These are phyloP conservation scores for Protomyces macrosporus DNA, from an alignment of 1,139 yeast species.

Conservation along the genomic window DNA sequence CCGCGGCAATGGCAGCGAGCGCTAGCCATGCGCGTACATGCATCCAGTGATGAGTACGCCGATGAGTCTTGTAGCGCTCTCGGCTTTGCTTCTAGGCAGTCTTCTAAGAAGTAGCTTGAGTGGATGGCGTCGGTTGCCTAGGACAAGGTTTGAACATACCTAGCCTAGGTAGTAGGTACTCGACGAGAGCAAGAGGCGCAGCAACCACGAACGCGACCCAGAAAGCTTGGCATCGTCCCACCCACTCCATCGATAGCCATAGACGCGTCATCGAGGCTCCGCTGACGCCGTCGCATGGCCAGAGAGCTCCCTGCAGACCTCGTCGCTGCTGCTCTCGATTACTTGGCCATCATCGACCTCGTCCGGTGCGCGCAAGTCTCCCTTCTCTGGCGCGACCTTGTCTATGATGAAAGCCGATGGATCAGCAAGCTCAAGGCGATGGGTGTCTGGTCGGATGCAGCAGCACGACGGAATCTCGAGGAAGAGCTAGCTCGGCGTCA, in stretches of 20 bases:
- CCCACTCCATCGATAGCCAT: not conserved
- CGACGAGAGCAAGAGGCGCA: not conserved
- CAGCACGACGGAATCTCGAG: slow-evolving; percentile 29
- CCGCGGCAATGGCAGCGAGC: not conserved
- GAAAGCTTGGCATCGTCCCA: not conserved
- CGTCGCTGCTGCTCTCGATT: slow-evolving; percentile 25
- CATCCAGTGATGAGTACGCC: not conserved
- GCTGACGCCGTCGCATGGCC: not conserved
- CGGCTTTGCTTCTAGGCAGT: no score
- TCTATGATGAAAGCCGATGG: slow-evolving; percentile 48
- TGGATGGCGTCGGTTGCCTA: not conserved
- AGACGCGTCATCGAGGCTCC: not conserved
- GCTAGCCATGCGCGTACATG: not conserved
- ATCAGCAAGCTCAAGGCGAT: slow-evolving; percentile 46
- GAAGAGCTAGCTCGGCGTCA: slow-evolving; percentile 29
- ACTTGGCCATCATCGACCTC: slow-evolving; percentile 36
- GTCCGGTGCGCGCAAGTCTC: slow-evolving; percentile 38
- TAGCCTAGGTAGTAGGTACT: not conserved
- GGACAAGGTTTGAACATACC: not conserved
- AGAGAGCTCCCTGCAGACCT: slow-evolving; percentile 25
- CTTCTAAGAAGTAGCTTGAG: not conserved
- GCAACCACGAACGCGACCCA: not conserved
- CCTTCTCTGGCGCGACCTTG: slow-evolving; percentile 39
- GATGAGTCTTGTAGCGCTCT: not conserved
- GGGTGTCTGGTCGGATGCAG: slow-evolving; percentile 46